Conservation (phyloP, 2,329 filamentous ascomycete species). For the Cercospora sojina region DNA sequence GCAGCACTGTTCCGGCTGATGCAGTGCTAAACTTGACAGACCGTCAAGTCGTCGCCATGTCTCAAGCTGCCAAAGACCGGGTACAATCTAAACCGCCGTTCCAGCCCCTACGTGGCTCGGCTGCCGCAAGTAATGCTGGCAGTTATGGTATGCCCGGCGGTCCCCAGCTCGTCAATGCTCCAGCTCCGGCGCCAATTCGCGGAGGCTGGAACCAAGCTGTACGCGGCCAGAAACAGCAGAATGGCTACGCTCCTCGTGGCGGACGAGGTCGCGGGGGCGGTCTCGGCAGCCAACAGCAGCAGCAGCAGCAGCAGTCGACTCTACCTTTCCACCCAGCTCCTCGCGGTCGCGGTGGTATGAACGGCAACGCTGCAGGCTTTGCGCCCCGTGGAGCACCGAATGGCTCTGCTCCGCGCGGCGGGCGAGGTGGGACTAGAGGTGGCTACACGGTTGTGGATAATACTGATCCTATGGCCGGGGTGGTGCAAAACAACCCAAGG, state of each 20-base stretch:
- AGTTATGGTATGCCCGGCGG: constrained; percentile 59
- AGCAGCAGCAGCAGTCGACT: constrained; percentile 36
- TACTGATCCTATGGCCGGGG: constrained; percentile 53
- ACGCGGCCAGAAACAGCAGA: constrained; percentile 46
- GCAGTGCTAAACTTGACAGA: constrained; percentile 84
- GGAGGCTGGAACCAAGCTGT: constrained; percentile 61
- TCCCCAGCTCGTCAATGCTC: constrained; percentile 60
- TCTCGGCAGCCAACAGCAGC: constrained; percentile 34
- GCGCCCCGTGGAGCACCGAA: constrained; percentile 29
- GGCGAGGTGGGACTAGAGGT: constrained; percentile 38
- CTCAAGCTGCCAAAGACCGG: constrained; percentile 37
- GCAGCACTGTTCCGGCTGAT: constrained; percentile 84
- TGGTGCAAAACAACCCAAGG: constrained; percentile 55
- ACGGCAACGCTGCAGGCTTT: constrained; percentile 26
- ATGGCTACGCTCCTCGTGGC: constrained; percentile 34
- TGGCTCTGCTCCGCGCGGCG: constrained; percentile 21
- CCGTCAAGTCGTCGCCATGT: constrained; percentile 71
- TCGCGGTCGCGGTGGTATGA: constrained; percentile 35
- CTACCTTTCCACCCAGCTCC: constrained; percentile 42
- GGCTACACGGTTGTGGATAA: constrained; percentile 52
- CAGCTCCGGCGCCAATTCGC: constrained; percentile 56
- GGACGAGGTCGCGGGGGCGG: constrained; percentile 43
- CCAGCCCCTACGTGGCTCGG: constrained; percentile 29
- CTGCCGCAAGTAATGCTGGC: constrained; percentile 38
- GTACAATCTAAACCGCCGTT: constrained; percentile 28